These are phyloP conservation scores for Ophiostoma fasciatum DNA, from an alignment of 2,329 filamentous ascomycete genomes.

Conservation along the genomic window DNA sequence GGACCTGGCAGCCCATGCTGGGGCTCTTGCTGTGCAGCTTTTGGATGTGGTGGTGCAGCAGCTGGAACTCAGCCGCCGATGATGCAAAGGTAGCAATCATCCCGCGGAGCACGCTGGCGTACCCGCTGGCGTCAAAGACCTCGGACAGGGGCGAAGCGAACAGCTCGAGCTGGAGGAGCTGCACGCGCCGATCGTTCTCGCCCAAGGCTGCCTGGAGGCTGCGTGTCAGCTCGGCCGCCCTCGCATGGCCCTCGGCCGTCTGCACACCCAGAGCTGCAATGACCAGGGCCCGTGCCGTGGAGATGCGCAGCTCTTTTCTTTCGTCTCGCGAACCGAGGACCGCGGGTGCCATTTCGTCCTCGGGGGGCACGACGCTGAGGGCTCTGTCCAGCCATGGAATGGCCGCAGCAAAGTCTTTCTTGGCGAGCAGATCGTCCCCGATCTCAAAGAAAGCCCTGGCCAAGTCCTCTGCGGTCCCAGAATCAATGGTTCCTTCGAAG, in stretches of 20 bases:
- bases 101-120: slow-evolving; percentile 37
- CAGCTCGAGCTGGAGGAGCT: slow-evolving; percentile 54
- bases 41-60: slow-evolving; percentile 53
- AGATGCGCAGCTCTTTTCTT: slow-evolving; percentile 45
- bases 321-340: no score
- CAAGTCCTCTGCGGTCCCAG: slow-evolving; percentile 41
- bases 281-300: slow-evolving; percentile 50
- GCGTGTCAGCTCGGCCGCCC: slow-evolving; percentile 41
- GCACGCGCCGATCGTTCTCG: slow-evolving; percentile 44
- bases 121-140: slow-evolving; percentile 32
- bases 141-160: slow-evolving; percentile 34
- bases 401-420: slow-evolving; percentile 38
- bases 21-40: slow-evolving; percentile 43
- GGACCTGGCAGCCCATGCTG: slow-evolving; percentile 29
- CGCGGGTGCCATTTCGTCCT: no score
- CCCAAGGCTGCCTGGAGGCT: slow-evolving; percentile 48
- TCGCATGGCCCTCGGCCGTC: slow-evolving; percentile 27
- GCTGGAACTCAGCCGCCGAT: slow-evolving; percentile 48
- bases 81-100: slow-evolving; percentile 39
- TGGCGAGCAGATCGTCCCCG: slow-evolving; percentile 41
- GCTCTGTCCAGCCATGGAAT: slow-evolving; percentile 62
- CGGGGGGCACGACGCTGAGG: no score
- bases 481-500: slow-evolving; percentile 26
- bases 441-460: slow-evolving; percentile 59
- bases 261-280: slow-evolving; percentile 35